Base-by-base conservation (phyloP, 1,139 yeast species). In the Geotrichum carabidarum region DNA sequence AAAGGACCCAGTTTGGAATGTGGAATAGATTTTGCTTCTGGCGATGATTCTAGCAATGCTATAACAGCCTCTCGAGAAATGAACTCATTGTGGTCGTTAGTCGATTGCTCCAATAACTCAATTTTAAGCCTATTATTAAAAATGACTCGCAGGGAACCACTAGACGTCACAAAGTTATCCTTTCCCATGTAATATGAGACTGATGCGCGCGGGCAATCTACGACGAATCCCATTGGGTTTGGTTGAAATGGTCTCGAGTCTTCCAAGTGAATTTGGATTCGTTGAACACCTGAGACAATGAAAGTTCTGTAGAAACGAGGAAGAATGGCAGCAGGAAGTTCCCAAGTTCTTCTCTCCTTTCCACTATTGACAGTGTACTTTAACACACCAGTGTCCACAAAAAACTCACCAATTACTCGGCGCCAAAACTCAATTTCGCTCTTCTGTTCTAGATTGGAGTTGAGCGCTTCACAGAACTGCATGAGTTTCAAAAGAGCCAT, bases 221-320 rank as follows among this genome's bases (percentile, higher is more conserved):
- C 74, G 56, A 82, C 77, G 0, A 85, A 81, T 8, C 83, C 80
- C 46, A 82, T 79, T 65, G 85, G 71, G 63, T 82, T 87, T 49
- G 84, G 84, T 58, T 82, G 78, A 37, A 86, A 0, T 84, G 80
- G n/a, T 82, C 77, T 1, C 89, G 90, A 69, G 50, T 86, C 82
- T 15, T 86, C 85, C 7, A 87, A 78, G 5, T 78, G 71, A 3
- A 86, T 67, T 54, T 81, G 83, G 56, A 85, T 78, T 48, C 80
- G 74, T 5, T 74, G 70, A 2, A 85, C 79, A 11, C 84, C 81
- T n/a, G 79, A 73, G 46, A 77, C 71, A 37, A 80, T 76, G 41
- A 80, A 74, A 0, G 84, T 74, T 48, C 77, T 76, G 60, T 83
- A 78, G 58, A 85, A 79, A 53, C 85, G 71, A 1, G 95, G 88